Percentiles rank a stretch among this genome's conserved stretches.
These are phyloP conservation scores for Arthrobotrys megalospora DNA, from an alignment of 2,329 filamentous ascomycete genomes.

Conservation along the genomic window DNA sequence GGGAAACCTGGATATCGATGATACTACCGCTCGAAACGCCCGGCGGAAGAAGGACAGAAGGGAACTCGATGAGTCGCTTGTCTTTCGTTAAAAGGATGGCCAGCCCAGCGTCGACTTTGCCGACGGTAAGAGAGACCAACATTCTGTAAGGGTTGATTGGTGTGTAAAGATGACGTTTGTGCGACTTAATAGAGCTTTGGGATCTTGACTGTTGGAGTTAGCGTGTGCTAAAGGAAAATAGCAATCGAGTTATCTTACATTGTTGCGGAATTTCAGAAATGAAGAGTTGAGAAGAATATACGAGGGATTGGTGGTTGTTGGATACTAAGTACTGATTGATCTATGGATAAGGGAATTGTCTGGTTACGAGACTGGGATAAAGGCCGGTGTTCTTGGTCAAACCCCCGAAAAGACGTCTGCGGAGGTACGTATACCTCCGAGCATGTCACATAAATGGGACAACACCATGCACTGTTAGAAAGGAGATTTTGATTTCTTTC, in stretches of 20 bases:
- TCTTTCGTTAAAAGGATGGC: conserved; percentile 96
- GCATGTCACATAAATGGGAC: too few relatives aligned
- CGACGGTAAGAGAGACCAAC: conserved; percentile 97
- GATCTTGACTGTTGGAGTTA: not conserved
- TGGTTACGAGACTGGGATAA: too few relatives aligned
- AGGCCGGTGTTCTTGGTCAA: not conserved
- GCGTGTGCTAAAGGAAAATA: not conserved
- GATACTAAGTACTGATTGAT: too few relatives aligned
- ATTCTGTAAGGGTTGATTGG: conserved; percentile 71
- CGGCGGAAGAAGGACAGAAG: conserved; percentile 93
- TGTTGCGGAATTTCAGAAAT: too few relatives aligned
- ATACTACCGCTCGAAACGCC: conserved; percentile 97
- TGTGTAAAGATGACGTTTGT: not conserved
- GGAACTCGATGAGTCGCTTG: conserved; percentile 98
- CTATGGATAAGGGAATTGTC: too few relatives aligned
- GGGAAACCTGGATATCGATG: conserved; percentile 94
- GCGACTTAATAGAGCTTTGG: not conserved
- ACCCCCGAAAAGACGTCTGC: not conserved
- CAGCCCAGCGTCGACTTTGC: conserved; percentile 98
- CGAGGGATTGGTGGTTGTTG: not conserved
- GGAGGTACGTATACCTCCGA: conserved; percentile 4
- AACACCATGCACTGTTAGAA: not conserved
- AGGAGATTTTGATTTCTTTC: conserved; percentile 6
- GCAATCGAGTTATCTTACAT: not conserved
- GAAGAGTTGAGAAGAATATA: not conserved